Evolutionary conservation across 2,329 filamentous ascomycete species (phyloP).

Genomic region (Byssochlamys sp.): DNA sequence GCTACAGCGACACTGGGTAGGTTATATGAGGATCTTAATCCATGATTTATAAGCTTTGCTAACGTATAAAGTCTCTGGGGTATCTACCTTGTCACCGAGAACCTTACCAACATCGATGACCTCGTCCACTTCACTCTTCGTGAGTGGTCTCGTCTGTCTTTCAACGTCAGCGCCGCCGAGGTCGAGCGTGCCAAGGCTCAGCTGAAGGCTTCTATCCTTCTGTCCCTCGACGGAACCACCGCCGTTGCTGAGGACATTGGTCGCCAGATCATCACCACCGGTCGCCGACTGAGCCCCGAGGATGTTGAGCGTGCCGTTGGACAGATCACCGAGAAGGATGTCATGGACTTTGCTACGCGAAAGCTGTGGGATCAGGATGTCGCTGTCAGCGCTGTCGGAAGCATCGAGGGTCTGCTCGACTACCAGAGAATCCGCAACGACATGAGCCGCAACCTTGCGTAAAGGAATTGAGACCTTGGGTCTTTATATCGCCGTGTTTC

Average conservation of each 20-base stretch:
- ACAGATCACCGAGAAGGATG: slow-evolving; percentile 83
- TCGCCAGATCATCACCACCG: slow-evolving; percentile 94
- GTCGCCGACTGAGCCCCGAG: slow-evolving; percentile 76
- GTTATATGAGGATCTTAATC: slow-evolving; percentile 19
- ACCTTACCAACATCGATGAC: slow-evolving; percentile 78
- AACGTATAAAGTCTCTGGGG: slow-evolving; percentile 72
- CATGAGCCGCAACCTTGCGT: slow-evolving; percentile 65
- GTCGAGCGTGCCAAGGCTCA: slow-evolving; percentile 98
- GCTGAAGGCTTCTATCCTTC: slow-evolving; percentile 94
- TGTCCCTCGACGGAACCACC: slow-evolving; percentile 94
- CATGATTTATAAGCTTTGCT: slow-evolving; percentile 6
- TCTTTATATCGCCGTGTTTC: slow-evolving; percentile 8
- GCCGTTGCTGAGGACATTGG: slow-evolving; percentile 97
- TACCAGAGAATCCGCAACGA: slow-evolving; percentile 55
- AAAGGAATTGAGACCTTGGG: slow-evolving; percentile 9
- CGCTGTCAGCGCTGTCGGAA: slow-evolving; percentile 83
- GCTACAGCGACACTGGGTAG: slow-evolving; percentile 98
- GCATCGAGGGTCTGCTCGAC: slow-evolving; percentile 69
- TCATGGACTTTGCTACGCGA: slow-evolving; percentile 89
- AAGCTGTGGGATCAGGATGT: slow-evolving; percentile 97
- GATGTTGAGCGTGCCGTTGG: slow-evolving; percentile 92
- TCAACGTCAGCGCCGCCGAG: slow-evolving; percentile 78
- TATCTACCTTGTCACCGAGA: slow-evolving; percentile 94
- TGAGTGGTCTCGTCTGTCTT: slow-evolving; percentile 92
- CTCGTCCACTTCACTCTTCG: slow-evolving; percentile 96